Base-by-base conservation (phyloP, 768 basidiomycete species). In the Jaapia argillacea region DNA sequence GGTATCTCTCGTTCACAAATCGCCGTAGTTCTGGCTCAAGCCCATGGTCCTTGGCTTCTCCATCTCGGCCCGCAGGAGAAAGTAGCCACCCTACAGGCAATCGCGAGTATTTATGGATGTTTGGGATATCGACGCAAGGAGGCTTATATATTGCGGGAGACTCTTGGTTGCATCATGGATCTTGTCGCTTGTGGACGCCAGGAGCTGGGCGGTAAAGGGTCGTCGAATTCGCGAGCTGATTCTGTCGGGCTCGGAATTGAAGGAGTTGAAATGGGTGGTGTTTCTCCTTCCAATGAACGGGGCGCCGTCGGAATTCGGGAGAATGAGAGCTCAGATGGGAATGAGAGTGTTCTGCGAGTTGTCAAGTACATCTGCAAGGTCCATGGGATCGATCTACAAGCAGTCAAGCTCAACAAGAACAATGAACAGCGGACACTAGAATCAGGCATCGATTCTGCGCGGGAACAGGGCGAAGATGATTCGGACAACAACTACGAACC, bases 101-200 rank as follows among this genome's bases (percentile, higher is more conserved):
- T 81, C 38, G 85, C 86, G 0, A 78, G 79, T 49, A 64, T 89
- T 37, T 93, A 85, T 59, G 72, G 81, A 7, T 83, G 79, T 50
- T 59, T 99, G 4, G 91, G 89, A 6, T 88, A 91, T 58, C 74
- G 69, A 42, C 72, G 96, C 38, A 94, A 94, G 63, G 93, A 96
- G 63, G 85, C 81, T 0, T 85, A 86, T 53, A 67, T 91, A 31
- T 68, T 92, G 21, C 73, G 94, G 7, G 92, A 97, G 56, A 73
- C 96, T 35, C 69, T 93, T 18, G 87, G 85, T 6, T 85, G 85
- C 51, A 61, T 90, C 43, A 68, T 93, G 66, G 92, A 91, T 56
- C 70, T 90, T 43, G 65, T 94, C 45, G 85, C 92, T n/a, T 86
- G 79, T 52, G 87, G 82, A 41, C 75, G 85, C 40, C 84, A 85